These are phyloP conservation scores for Cladobotryum protrusum DNA, from an alignment of 2,329 filamentous ascomycete species.

Conservation along the genomic window DNA sequence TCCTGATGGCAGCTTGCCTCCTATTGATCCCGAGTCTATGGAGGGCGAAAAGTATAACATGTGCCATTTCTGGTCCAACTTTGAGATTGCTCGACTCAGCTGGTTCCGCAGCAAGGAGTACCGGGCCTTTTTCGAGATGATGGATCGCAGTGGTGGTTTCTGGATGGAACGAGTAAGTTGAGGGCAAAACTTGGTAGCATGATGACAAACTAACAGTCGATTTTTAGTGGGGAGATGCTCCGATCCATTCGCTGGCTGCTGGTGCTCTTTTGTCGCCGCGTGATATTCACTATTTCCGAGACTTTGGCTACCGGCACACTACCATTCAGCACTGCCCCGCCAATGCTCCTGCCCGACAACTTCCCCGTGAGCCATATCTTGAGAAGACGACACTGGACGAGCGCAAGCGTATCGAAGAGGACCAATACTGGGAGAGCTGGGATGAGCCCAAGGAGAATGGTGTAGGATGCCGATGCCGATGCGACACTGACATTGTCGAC, in stretches of 20 bases:
- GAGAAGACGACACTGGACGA: slow-evolving; percentile 76
- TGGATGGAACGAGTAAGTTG: slow-evolving; percentile 88
- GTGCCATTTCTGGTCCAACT: slow-evolving; percentile 99
- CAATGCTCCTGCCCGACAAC: slow-evolving; percentile 84
- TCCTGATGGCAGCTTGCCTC: slow-evolving; percentile 64
- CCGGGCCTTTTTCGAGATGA: slow-evolving; percentile 97
- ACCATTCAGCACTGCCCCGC: slow-evolving; percentile 98
- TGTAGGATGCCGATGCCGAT: slow-evolving; percentile 91
- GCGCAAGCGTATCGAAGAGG: slow-evolving; percentile 81
- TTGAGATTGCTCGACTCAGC: slow-evolving; percentile 89
- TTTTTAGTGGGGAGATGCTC: slow-evolving; percentile 92
- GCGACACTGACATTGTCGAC: slow-evolving; percentile 95
- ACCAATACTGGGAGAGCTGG: slow-evolving; percentile 89
- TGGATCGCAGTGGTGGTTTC: slow-evolving; percentile 96
- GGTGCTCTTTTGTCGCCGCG: slow-evolving; percentile 73
- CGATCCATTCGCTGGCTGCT: slow-evolving; percentile 94
- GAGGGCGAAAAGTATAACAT: slow-evolving; percentile 98
- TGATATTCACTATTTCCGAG: slow-evolving; percentile 98
- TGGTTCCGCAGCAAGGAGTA: slow-evolving; percentile 98
- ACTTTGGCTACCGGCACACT: slow-evolving; percentile 96
- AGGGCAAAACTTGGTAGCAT: not conserved
- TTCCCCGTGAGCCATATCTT: slow-evolving; percentile 71
- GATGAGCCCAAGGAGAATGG: slow-evolving; percentile 91
- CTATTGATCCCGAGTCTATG: slow-evolving; percentile 89
- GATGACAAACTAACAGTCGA: slow-evolving; percentile 19